A percentile compares a stretch with the other conserved stretches of the same genome.
Conservation (phyloP, 2,329 filamentous ascomycete genomes). For the Pyricularia grisea region DNA sequence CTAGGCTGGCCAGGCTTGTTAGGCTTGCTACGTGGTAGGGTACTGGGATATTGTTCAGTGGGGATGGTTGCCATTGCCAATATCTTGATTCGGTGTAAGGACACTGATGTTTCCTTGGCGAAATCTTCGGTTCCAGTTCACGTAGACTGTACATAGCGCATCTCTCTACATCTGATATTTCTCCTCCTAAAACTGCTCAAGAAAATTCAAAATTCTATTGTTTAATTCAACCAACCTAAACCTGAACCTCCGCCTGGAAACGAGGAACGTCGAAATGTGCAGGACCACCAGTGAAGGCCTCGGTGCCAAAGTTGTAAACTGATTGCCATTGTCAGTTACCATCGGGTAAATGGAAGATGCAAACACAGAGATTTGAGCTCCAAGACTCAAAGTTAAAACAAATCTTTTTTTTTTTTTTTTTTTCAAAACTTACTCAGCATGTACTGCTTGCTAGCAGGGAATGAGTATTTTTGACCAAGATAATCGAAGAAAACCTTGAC, state of each 20-base stretch:
- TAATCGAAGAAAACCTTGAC: slow-evolving; percentile 48
- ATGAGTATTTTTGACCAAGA: slow-evolving; percentile 35
- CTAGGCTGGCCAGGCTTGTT: too few relatives aligned
- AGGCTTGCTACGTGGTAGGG: too few relatives aligned
- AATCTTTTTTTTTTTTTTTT: too few relatives aligned
- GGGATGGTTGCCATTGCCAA: background rate
- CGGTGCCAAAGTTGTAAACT: background rate
- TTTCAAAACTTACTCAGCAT: slow-evolving; percentile 26
- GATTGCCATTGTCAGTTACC: background rate
- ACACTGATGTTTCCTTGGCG: background rate
- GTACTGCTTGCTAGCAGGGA: slow-evolving; percentile 36
- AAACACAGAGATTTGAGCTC: background rate
- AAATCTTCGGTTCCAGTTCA: background rate
- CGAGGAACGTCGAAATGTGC: background rate
- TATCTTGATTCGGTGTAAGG: background rate
- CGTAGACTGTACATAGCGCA: too few relatives aligned
- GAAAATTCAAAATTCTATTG: background rate
- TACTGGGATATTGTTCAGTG: background rate
- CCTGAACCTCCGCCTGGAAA: background rate
- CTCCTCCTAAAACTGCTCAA: background rate
- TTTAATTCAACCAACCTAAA: background rate
- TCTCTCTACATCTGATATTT: too few relatives aligned
- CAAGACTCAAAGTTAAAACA: background rate
- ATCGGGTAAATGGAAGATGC: too few relatives aligned
- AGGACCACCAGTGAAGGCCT: background rate